Base-by-base conservation (phyloP, 176 grass and related monocot species). In the Areca catechu region DNA sequence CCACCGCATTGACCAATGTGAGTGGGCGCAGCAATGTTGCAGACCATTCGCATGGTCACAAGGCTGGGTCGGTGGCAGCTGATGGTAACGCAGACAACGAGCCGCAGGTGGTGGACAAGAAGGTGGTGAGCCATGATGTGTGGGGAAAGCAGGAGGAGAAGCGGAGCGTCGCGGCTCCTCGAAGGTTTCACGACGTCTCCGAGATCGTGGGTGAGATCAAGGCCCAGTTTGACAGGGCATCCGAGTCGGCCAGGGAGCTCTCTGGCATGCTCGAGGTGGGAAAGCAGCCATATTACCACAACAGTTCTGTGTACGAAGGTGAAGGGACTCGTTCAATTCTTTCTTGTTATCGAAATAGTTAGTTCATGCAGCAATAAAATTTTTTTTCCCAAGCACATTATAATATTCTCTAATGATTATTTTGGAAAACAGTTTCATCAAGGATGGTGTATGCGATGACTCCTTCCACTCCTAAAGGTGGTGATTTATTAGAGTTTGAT, bases 231-330 rank as follows among this genome's bases (percentile, higher is more conserved):
- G 56, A 76, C 19, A 83, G 76, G 50, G 73, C 79, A 4, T 80
- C 84, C 0, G 72, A 92, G 15, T 81, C 84, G 0, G 78, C 70
- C 51, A 64, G 52, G 43, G 76, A 83, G 60, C 73, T 98, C 24
- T 68, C 67, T 7, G 61, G 71, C 5, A 49, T 98, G 69, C 84
- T 98, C 6, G 94, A 93, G 69, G 76, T 98, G 20, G 84, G 81
- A 34, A 70, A 74, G 73, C 79, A 78, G 17, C 62, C 63, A 22
- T 85, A 85, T 77, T 84, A 89, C 15, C 65, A 22, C 2, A 66
- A 70, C 58, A 68, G 22, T 65, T 84, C 80, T 16, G 71, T 67
- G 20, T 71, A 76, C 62, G 61, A 89, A 58, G 85, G 94, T 98
- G 57, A 89, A 83, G 15, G 34, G 9, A 43, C 10, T 43, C 6